A percentile compares a stretch with the other conserved stretches of the same genome.
Evolutionary conservation across 140 eudicot genomes (phyloP).

Genomic region (Oenanthe javanica): DNA sequence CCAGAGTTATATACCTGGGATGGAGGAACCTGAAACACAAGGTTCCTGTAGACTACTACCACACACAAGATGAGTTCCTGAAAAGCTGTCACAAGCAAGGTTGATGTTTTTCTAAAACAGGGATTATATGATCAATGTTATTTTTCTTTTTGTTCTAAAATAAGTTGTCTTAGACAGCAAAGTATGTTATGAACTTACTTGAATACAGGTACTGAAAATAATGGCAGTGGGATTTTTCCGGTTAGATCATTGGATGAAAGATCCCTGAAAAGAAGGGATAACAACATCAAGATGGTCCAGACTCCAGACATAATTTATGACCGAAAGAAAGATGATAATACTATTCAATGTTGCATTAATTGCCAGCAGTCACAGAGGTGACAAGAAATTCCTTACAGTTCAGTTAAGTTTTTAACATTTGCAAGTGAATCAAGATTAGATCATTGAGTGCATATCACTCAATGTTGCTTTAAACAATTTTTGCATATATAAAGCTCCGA

Average conservation of each 20-base stretch:
- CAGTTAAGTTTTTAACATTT: constrained; percentile 22
- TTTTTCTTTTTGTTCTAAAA: background rate
- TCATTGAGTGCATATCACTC: too few species aligned
- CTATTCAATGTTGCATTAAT: background rate
- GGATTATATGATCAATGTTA: background rate
- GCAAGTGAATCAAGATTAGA: constrained; percentile 35
- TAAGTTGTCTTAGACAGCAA: background rate
- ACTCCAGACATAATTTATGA: background rate
- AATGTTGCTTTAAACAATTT: background rate
- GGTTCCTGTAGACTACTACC: constrained; percentile 57
- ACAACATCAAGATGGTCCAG: constrained; percentile 1
- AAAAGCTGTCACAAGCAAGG: constrained; percentile 41
- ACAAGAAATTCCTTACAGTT: constrained; percentile 20
- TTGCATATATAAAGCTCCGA: background rate
- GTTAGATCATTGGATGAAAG: constrained; percentile 65
- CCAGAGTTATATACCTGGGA: constrained; percentile 39
- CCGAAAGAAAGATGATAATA: background rate
- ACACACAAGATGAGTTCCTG: constrained; percentile 74
- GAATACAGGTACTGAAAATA: constrained; percentile 51
- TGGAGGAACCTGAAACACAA: constrained; percentile 58
- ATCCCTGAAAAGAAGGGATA: constrained; percentile 40
- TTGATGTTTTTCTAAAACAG: background rate
- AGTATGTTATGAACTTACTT: constrained; percentile 35
- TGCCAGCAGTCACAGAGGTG: constrained; percentile 10
- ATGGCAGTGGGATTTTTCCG: constrained; percentile 53